Conservation (phyloP, 1,284 basidiomycete species). For the Schizophyllum commune region DNA sequence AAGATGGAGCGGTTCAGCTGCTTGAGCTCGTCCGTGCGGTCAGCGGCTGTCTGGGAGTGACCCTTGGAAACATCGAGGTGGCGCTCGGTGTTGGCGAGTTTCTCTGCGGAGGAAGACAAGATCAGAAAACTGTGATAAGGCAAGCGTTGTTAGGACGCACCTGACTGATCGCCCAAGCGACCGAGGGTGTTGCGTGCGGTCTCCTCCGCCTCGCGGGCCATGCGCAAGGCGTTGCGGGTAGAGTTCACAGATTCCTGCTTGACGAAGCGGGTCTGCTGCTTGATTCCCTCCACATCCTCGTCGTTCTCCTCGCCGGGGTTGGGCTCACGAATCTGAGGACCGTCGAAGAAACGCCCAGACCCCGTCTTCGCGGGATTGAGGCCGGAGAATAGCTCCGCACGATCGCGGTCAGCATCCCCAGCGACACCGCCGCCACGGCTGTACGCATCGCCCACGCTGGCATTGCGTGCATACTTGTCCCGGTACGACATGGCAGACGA, state of each 20-base stretch:
- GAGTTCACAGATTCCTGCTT: slow-evolving; percentile 93
- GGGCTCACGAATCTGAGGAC: slow-evolving; percentile 39
- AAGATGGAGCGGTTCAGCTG: slow-evolving; percentile 95
- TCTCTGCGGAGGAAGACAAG: slow-evolving; percentile 43
- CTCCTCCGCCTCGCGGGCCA: slow-evolving; percentile 95
- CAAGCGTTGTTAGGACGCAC: slow-evolving; percentile 39
- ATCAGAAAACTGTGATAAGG: slow-evolving; percentile 6
- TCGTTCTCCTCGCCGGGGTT: slow-evolving; percentile 78
- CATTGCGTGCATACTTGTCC: slow-evolving; percentile 44
- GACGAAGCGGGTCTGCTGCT: slow-evolving; percentile 82
- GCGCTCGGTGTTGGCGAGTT: slow-evolving; percentile 92
- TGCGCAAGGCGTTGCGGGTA: slow-evolving; percentile 86
- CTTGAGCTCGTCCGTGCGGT: slow-evolving; percentile 92
- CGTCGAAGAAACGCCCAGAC: slow-evolving; percentile 63
- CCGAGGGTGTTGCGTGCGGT: slow-evolving; percentile 83
- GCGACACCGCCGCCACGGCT: slow-evolving; percentile 45
- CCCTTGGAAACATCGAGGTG: slow-evolving; percentile 93
- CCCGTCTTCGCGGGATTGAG: slow-evolving; percentile 51
- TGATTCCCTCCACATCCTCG: slow-evolving; percentile 95
- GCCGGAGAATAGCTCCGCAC: slow-evolving; percentile 70
- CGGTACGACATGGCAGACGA: slow-evolving; percentile 20
- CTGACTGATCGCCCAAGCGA: slow-evolving; percentile 92
- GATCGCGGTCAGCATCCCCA: slow-evolving; percentile 51
- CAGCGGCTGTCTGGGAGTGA: slow-evolving; percentile 82
- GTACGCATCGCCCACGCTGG: slow-evolving; percentile 54